Conservation (phyloP, 805 yeast genomes). For the Candida arabinofermentans region DNA sequence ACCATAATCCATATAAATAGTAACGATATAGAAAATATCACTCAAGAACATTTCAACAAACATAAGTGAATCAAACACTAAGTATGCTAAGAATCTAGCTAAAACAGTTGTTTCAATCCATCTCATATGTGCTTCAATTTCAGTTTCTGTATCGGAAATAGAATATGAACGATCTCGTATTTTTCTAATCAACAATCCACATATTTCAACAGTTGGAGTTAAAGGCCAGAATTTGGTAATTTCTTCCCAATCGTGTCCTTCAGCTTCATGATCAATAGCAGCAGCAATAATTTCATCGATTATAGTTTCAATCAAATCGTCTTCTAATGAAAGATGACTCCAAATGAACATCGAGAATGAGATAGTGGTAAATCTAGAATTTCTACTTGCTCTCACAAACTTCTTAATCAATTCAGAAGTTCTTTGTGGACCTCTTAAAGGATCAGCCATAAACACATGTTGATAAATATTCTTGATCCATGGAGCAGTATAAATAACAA, state of each 20-base stretch:
- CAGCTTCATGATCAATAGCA: slow-evolving; percentile 75
- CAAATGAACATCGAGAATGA: slow-evolving; percentile 60
- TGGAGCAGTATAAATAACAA: slow-evolving; percentile 56
- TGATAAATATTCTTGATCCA: slow-evolving; percentile 70
- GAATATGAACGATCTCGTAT: slow-evolving; percentile 51
- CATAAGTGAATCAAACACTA: slow-evolving; percentile 66
- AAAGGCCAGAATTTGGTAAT: slow-evolving; percentile 58
- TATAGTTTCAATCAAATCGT: slow-evolving; percentile 50
- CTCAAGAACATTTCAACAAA: slow-evolving; percentile 64
- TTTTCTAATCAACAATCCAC: slow-evolving; percentile 58
- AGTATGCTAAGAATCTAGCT: slow-evolving; percentile 55
- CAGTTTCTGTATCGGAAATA: slow-evolving; percentile 40
- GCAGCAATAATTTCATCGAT: slow-evolving; percentile 73
- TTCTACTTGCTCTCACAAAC: slow-evolving; percentile 54
- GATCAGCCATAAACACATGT: slow-evolving; percentile 50
- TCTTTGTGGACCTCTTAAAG: slow-evolving; percentile 55
- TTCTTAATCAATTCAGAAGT: slow-evolving; percentile 59
- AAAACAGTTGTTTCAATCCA: slow-evolving; percentile 73
- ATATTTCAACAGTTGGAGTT: slow-evolving; percentile 67
- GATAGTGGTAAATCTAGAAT: slow-evolving; percentile 44
- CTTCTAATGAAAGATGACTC: slow-evolving; percentile 61
- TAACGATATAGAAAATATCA: slow-evolving; percentile 64
- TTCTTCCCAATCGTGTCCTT: slow-evolving; percentile 63
- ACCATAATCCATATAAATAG: slow-evolving; percentile 53
- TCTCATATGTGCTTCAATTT: slow-evolving; percentile 47